Percentiles rank a stretch among this genome's conserved stretches.
Conservation (phyloP, 805 yeast genomes). For the Nakazawaea wyomingensis region DNA sequence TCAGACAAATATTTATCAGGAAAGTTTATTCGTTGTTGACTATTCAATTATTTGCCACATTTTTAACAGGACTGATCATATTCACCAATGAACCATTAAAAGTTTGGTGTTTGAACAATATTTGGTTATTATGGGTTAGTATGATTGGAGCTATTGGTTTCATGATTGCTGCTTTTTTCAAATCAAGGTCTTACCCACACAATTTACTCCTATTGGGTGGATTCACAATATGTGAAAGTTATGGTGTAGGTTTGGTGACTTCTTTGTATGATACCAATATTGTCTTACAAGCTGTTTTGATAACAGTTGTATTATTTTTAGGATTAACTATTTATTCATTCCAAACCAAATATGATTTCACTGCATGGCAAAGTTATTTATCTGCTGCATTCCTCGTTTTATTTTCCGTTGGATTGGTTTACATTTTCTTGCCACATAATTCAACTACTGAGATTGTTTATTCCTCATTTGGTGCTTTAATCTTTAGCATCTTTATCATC, state of each 20-base stretch:
- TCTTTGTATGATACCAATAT: conserved; percentile 56
- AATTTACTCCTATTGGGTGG: conserved; percentile 55
- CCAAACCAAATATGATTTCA: conserved; percentile 72
- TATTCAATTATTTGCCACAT: conserved; percentile 59
- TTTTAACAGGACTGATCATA: conserved; percentile 49
- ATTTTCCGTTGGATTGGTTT: conserved; percentile 66
- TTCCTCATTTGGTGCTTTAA: conserved; percentile 66
- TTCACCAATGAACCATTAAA: conserved; percentile 38
- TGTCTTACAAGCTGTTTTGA: conserved; percentile 63
- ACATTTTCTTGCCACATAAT: conserved; percentile 59
- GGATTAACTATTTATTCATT: conserved; percentile 75
- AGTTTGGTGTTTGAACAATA: conserved; percentile 51
- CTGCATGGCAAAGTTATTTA: conserved; percentile 56
- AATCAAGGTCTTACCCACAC: conserved; percentile 64
- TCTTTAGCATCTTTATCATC: conserved; percentile 67
- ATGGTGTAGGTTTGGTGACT: conserved; percentile 63
- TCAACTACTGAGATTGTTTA: conserved; percentile 59
- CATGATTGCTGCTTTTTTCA: conserved; percentile 56
- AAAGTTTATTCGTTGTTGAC: conserved; percentile 73
- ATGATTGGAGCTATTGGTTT: conserved; percentile 57
- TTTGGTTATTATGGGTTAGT: conserved; percentile 55
- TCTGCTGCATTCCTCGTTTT: conserved; percentile 58
- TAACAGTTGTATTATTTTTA: conserved; percentile 66
- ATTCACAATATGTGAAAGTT: conserved; percentile 74
- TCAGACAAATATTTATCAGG: conserved; percentile 71